Conservation (phyloP, 768 basidiomycete species). For the Tulasnella sp. region DNA sequence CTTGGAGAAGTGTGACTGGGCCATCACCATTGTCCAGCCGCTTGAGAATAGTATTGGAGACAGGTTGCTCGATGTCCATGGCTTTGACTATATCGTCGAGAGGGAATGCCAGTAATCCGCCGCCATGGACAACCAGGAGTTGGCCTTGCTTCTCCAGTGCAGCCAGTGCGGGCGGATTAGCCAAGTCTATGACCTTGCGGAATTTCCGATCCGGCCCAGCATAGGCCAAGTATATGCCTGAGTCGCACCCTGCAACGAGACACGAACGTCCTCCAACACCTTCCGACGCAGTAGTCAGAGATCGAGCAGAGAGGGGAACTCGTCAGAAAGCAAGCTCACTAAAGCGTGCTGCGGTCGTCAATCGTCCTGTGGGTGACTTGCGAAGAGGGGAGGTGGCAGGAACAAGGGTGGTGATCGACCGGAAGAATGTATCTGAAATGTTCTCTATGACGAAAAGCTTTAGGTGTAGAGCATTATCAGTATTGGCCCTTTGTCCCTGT, state of each 20-base stretch:
- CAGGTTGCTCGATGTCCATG: constrained; percentile 42
- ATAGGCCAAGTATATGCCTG: constrained; percentile 61
- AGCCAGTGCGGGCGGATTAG: constrained; percentile 47
- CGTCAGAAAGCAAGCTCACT: constrained; percentile 36
- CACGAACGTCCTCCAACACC: constrained; percentile 47
- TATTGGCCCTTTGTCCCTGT: background rate
- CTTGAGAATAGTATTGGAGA: constrained; percentile 53
- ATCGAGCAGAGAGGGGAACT: background rate
- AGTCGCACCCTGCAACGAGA: constrained; percentile 54
- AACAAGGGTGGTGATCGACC: constrained; percentile 37
- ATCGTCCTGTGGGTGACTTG: constrained; percentile 43
- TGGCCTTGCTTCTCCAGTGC: constrained; percentile 56
- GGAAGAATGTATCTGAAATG: constrained; percentile 57
- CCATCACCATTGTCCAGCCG: constrained; percentile 48
- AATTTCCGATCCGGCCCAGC: constrained; percentile 39
- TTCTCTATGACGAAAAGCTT: constrained; percentile 62
- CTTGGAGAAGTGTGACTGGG: constrained; percentile 54
- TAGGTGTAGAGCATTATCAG: background rate
- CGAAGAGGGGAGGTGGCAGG: constrained; percentile 24
- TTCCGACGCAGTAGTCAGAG: constrained; percentile 26
- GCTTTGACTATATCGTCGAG: constrained; percentile 61
- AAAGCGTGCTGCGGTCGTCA: constrained; percentile 54
- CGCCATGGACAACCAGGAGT: constrained; percentile 57
- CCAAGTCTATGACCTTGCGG: constrained; percentile 44
- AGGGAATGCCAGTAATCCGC: constrained; percentile 54